These are phyloP conservation scores for Prunus armeniaca DNA, from an alignment of 306 rosid genomes.

Conservation along the genomic window DNA sequence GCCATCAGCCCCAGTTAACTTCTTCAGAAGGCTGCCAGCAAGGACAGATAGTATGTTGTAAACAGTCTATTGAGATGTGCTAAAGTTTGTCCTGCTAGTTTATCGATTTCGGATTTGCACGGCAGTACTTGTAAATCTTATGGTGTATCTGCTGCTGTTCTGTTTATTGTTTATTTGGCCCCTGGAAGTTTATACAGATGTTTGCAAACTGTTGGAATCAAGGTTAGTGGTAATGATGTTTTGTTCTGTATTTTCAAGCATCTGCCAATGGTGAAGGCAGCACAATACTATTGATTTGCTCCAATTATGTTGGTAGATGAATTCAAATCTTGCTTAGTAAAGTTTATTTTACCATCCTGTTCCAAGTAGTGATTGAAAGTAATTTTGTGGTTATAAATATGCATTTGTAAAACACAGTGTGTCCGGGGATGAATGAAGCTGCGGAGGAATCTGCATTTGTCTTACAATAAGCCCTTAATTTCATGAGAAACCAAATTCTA, in stretches of 20 bases:
- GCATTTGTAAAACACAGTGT: no score
- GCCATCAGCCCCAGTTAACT: slow-evolving; percentile 63
- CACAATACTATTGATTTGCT: no score
- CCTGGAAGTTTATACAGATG: not conserved
- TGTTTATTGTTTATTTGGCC: slow-evolving; percentile 9
- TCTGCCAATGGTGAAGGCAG: not conserved
- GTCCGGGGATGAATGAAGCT: not conserved
- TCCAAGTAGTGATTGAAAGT: not conserved
- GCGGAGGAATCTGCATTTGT: not conserved
- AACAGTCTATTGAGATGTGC: not conserved
- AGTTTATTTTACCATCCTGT: not conserved
- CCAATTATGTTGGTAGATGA: not conserved
- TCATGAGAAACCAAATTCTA: not conserved
- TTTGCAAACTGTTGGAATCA: not conserved
- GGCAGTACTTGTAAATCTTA: slow-evolving; percentile 28
- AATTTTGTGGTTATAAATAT: not conserved
- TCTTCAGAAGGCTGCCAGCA: slow-evolving; percentile 88
- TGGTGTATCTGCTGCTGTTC: slow-evolving; percentile 12
- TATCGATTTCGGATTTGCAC: slow-evolving; percentile 17
- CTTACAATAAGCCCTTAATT: not conserved
- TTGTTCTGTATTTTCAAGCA: not conserved
- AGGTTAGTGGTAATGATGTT: not conserved
- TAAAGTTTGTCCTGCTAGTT: slow-evolving; percentile 14
- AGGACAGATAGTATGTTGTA: slow-evolving; percentile 77
- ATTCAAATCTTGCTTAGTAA: not conserved